A percentile compares a stretch with the other conserved stretches of the same genome.
Conservation (phyloP, 2,329 filamentous ascomycete species). For the Myrmaecium sp. region DNA sequence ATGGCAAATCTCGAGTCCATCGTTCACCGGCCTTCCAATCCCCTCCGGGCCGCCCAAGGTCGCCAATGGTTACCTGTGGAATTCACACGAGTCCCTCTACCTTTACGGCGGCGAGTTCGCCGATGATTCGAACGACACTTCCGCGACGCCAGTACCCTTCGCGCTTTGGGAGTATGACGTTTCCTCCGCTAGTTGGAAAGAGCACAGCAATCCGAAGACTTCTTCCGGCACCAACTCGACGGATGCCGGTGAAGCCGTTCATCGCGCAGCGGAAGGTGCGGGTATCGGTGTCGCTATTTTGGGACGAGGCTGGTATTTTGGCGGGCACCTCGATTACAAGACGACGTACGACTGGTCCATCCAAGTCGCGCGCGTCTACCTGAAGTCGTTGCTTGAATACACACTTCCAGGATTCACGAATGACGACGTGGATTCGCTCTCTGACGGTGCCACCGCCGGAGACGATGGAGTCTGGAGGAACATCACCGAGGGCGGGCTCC, state of each 20-base stretch:
- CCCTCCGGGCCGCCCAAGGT: constrained; percentile 55
- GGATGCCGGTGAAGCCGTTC: constrained; percentile 36
- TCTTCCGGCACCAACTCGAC: constrained; percentile 47
- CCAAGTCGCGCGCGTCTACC: constrained; percentile 44
- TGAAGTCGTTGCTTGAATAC: constrained; percentile 60
- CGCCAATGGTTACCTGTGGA: constrained; percentile 60
- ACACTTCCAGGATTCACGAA: constrained; percentile 57
- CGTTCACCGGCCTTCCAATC: constrained; percentile 42
- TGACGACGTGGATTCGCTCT: constrained; percentile 40
- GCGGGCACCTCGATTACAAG: constrained; percentile 52
- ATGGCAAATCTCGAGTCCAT: constrained; percentile 51
- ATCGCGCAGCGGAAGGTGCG: constrained; percentile 57
- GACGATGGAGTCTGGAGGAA: constrained; percentile 51
- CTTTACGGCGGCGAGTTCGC: constrained; percentile 62
- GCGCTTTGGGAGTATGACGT: constrained; percentile 58
- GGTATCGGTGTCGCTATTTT: constrained; percentile 52
- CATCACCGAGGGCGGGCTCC: constrained; percentile 54
- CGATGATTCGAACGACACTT: constrained; percentile 28
- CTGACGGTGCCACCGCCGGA: constrained; percentile 37
- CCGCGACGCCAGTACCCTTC: constrained; percentile 39
- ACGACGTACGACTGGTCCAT: constrained; percentile 53
- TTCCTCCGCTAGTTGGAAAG: constrained; percentile 39
- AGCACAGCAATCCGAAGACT: constrained; percentile 44
- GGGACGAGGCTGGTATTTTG: constrained; percentile 62
- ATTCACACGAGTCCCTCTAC: constrained; percentile 50